Evolutionary conservation across 352 stramenopile genomes (phyloP).

Genomic region (Albugo laibachii): DNA sequence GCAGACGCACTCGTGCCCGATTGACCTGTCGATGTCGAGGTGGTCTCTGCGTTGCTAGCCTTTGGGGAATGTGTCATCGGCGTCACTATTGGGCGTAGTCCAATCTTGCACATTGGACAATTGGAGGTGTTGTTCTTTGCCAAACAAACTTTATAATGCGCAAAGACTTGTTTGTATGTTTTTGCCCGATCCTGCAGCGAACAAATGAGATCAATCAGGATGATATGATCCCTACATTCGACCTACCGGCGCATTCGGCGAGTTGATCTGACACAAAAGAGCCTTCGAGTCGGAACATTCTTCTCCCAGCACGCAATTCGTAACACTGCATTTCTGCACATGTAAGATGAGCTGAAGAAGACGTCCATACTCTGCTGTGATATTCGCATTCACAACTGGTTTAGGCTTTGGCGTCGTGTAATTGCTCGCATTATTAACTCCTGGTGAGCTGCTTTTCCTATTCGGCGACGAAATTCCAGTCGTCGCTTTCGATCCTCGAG

Average conservation of each 20-base stretch:
- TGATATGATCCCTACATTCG: neutral
- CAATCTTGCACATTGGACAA: slow-evolving; percentile 75
- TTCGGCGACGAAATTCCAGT: slow-evolving; percentile 5
- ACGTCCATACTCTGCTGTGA: slow-evolving; percentile 66
- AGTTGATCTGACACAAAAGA: slow-evolving; percentile 54
- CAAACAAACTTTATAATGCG: slow-evolving; percentile 63
- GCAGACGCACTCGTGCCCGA: neutral
- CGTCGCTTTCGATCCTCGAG: slow-evolving; percentile 12
- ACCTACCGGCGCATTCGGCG: slow-evolving; percentile 32
- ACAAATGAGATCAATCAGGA: neutral
- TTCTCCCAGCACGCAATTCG: slow-evolving; percentile 35
- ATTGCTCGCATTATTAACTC: slow-evolving; percentile 1
- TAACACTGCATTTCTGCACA: slow-evolving; percentile 55
- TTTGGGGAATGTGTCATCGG: neutral
- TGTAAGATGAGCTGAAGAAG: slow-evolving; percentile 72
- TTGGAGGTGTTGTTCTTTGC: slow-evolving; percentile 59
- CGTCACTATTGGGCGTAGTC: slow-evolving; percentile 26
- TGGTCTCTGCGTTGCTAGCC: neutral
- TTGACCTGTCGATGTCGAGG: slow-evolving; percentile 12
- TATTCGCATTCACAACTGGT: slow-evolving; percentile 16
- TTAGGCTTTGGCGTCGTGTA: slow-evolving; percentile 11
- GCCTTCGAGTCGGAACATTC: slow-evolving; percentile 58
- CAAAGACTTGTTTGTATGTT: slow-evolving; percentile 73
- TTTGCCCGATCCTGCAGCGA: slow-evolving; percentile 30
- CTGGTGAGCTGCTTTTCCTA: neutral